Evolutionary conservation across 176 grass and related monocot genomes (phyloP), one percentile per base, ranked within the genome.

Genomic region (Alopecurus myosuroides): DNA sequence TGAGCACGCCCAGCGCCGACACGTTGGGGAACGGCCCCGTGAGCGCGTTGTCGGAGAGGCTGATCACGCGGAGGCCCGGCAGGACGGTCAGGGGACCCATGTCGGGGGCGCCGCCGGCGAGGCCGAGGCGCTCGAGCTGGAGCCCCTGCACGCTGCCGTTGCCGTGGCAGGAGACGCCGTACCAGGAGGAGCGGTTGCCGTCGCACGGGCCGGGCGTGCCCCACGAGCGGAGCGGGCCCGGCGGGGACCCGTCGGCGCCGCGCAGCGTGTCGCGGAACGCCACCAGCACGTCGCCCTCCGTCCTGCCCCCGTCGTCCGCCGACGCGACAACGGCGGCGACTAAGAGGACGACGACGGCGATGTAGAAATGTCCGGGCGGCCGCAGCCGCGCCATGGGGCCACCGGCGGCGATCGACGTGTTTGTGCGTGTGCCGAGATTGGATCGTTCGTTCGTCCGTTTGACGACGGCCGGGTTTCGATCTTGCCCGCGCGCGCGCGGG

Each of bases 81-180:
- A 96, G 76, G 26, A 51, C 62, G 2, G 61, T 33, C 20, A 98
- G 91, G 19, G 15, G 3, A 4, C 9, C 55, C 10, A 94, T 26
- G 56, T 94, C 77, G 0, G 92, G 82, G 9, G 86, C 83, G 4
- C 17, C 22, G 19, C 93, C 97, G 0, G 97, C 25, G 42, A 98
- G 78, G 37, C 87, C 76, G 22, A 94, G 94, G 26, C 66, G 77
- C 85, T 98, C 96, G 52, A 95, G 85, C 84, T 93, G 89, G 77
- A 98, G 74, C 7, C 96, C 93, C 69, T 88, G 89, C 20, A 98
- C 91, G 79, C 76, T 80, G 50, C 89, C 89, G 81, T 88, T 92
- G 42, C 81, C 82, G 80, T 91, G 84, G 89, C 96, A 98, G 31
- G 92, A 68, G 19, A 98, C 93, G 79, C 96, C 96, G 72, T 85